Percentiles rank a stretch among this genome's conserved stretches.
These are phyloP conservation scores for Xylaria sp. DNA, from an alignment of 2,329 filamentous ascomycete species.

Conservation along the genomic window DNA sequence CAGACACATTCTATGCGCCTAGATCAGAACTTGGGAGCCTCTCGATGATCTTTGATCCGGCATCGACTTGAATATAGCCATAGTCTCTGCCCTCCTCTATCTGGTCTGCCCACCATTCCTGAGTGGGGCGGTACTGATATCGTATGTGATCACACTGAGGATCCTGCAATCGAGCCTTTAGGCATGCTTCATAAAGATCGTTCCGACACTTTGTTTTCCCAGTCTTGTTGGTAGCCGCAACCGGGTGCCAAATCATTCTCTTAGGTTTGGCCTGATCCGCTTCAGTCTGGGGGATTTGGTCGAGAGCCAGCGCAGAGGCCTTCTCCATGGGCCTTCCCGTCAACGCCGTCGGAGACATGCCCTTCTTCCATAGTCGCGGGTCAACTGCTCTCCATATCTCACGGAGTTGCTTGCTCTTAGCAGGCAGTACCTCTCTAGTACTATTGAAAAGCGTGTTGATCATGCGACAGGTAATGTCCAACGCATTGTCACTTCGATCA, in stretches of 20 bases:
- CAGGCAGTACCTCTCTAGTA: constrained; percentile 35
- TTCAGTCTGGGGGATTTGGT: constrained; percentile 22
- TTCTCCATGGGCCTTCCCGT: neutral
- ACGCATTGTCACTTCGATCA: constrained; percentile 28
- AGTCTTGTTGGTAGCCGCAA: constrained; percentile 28
- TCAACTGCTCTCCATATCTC: constrained; percentile 35
- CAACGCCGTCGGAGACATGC: constrained; percentile 8
- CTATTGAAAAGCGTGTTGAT: constrained; percentile 34
- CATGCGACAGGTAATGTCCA: constrained; percentile 41
- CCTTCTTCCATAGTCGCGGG: constrained; percentile 17
- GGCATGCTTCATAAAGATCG: constrained; percentile 38
- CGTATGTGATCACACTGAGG: constrained; percentile 26
- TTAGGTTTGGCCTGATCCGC: constrained; percentile 25
- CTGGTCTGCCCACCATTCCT: constrained; percentile 48
- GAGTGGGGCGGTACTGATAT: constrained; percentile 44
- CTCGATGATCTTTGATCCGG: constrained; percentile 37
- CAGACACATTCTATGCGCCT: neutral
- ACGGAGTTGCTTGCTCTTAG: constrained; percentile 26
- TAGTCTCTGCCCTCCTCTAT: constrained; percentile 43
- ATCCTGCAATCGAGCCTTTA: constrained; percentile 20
- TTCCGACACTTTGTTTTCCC: constrained; percentile 38
- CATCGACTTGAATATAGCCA: constrained; percentile 43
- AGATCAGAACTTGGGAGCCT: neutral
- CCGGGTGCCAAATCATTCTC: constrained; percentile 45
- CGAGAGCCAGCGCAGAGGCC: constrained; percentile 2